Evolutionary conservation across 1,284 basidiomycete genomes (phyloP), one percentile per base, ranked within the genome.

Genomic region (Hortiboletus rubellus): DNA sequence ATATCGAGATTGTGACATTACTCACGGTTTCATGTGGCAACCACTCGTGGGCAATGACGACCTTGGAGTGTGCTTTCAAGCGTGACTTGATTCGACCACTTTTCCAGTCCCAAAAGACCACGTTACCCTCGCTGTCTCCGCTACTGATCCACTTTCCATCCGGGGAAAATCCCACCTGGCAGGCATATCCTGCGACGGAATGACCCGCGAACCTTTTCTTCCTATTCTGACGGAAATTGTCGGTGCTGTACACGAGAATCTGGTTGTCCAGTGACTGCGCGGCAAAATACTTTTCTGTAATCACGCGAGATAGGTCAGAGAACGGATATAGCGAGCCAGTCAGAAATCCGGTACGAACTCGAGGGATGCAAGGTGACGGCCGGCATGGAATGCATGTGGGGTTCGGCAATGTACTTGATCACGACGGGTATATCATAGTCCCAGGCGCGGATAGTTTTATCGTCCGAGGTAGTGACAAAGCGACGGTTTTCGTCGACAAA

Each of bases 21-120:
- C 93, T 76, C 71, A 96, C 95, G 57, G 92, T 89, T 74, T 99
- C 97, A 72, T 99, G 96, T 52, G 96, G 96, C 63, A 99, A 76
- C 97, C 97, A 99, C 67, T 92, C 93, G 70, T 99, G 97, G 44
- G 93, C 86, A 66, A 99, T 97, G 49, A 99, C 92, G 10, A 98
- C 96, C 76, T 98, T 94, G 42, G 84, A 87, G 73, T 99, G 97
- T 7, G 92, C 92, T 58, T 87, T 85, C 57, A 99, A 76, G 46
- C 94, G 79, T 61, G 93, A 96, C 74, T 94, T 91, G 72, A 99
- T 92, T 62, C 91, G 86, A 5, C 94, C 91, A n/a, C 88, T 94
- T 78, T 98, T 99, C 94, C 94, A 99, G 75, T 99, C 97, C 97
- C 96, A 99, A 75, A 98, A 97, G 15, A 98, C 92, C 45, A 99